Base-by-base conservation (phyloP, 2,329 filamentous ascomycete species). In the Aureobasidium leucospermi region DNA sequence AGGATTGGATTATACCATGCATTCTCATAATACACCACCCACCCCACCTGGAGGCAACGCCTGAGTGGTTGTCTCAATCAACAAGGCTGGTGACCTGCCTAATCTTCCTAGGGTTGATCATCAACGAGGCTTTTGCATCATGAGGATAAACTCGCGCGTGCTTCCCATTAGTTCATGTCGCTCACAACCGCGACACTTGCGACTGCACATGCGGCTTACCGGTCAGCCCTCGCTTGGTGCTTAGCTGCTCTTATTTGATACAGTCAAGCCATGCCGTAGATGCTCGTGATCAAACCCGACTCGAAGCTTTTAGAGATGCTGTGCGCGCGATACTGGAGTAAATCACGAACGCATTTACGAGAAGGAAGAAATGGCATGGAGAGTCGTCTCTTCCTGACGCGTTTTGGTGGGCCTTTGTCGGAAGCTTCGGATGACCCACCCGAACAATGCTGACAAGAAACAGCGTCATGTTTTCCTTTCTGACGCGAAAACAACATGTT, bases 391-490 rank as follows among this genome's bases (percentile, higher is more conserved):
- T 34, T 39, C 39, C 41, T 56, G 52, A 56, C 52, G 41, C 41
- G 41, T 56, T 46, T 46, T 28, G 41, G 31, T 56, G 41, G 52
- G 41, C 39, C 52, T 46, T 46, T 16, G 39, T 36, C 52, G 52
- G 52, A 56, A 56, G 52, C 52, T 28, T 56, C 52, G 52, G 52
- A 56, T 34, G 52, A 41, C 52, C 52, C 52, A 45, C 52, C 52
- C 49, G 49, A 43, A 43, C 51, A 55, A 55, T 55, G 51, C 51
- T 55, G 51, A 43, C 48, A 52, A 52, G 19, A 52, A 41, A 46
- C 52, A 45, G 39, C 41, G 29, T 45, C 52, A 56, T 36, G 41
- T 56, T 36, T 36, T 38, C 52, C 38, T 56, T 7, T 56, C 23
- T 29, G 10, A 16, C 52, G 31, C 28, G 51, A 55, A 38, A 56